Percentiles rank a stretch among this genome's conserved stretches.
Evolutionary conservation across 306 rosid genomes (phyloP).

Genomic region (Medicago truncatula): DNA sequence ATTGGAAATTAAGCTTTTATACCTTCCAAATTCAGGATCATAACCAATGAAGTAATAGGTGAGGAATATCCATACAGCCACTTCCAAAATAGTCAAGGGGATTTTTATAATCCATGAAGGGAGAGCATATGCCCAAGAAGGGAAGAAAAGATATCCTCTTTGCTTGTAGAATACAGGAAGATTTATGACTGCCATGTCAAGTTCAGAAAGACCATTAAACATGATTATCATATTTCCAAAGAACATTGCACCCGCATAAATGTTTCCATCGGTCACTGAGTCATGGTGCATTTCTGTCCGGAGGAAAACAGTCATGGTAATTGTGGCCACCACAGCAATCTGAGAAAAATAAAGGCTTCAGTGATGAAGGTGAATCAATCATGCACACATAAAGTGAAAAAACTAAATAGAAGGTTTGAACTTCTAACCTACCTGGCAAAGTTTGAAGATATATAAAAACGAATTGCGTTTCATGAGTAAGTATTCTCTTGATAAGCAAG

Average conservation of each 20-base stretch:
- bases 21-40: constrained; percentile 48
- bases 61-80: constrained; percentile 51
- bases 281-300: constrained; percentile 55
- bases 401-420: too few species aligned
- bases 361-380: too few species aligned
- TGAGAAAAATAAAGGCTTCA: constrained; percentile 1
- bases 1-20: background rate
- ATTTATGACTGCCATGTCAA: constrained; percentile 46
- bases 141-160: background rate
- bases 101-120: constrained; percentile 60
- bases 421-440: constrained; percentile 50
- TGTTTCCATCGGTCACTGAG: constrained; percentile 49
- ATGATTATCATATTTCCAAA: constrained; percentile 45
- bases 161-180: constrained; percentile 63
- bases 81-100: constrained; percentile 49
- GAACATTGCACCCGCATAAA: constrained; percentile 35
- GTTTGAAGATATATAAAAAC: constrained; percentile 50
- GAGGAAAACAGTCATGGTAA: constrained; percentile 55
- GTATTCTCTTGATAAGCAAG: constrained; percentile 61
- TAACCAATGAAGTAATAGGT: constrained; percentile 58
- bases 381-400: too few species aligned
- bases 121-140: constrained; percentile 51
- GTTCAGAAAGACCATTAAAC: constrained; percentile 54
- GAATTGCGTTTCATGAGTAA: constrained; percentile 66
- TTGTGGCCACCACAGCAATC: constrained; percentile 47